Evolutionary conservation across 2,329 filamentous ascomycete species (phyloP).

Genomic region (Curvularia lunata): DNA sequence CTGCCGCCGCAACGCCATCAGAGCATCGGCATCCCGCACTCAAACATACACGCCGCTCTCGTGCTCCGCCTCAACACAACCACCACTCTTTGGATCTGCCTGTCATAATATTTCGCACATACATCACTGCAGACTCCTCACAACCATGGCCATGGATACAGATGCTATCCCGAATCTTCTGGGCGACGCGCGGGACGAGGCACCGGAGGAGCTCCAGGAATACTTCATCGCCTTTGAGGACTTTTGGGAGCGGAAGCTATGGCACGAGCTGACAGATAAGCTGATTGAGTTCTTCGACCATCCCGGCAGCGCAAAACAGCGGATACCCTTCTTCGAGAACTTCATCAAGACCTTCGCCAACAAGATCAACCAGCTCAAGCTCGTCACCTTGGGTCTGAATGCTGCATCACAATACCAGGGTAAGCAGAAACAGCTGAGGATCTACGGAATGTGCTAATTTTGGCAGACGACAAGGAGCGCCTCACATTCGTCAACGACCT

Average conservation of each 20-base stretch:
- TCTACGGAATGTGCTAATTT: slow-evolving; percentile 29
- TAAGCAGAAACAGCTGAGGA: slow-evolving; percentile 57
- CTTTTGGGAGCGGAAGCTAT: slow-evolving; percentile 97
- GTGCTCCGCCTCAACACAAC: slow-evolving; percentile 14
- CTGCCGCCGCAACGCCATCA: slow-evolving; percentile 32
- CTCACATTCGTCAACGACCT: slow-evolving; percentile 83
- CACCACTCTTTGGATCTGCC: slow-evolving; percentile 2
- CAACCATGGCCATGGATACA: slow-evolving; percentile 70
- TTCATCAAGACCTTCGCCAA: slow-evolving; percentile 97
- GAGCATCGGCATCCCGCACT: slow-evolving; percentile 31
- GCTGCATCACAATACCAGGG: slow-evolving; percentile 84
- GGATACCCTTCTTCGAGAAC: slow-evolving; percentile 87
- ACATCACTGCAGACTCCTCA: background rate
- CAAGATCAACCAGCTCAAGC: slow-evolving; percentile 98
- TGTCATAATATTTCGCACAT: background rate
- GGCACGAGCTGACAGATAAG: slow-evolving; percentile 95
- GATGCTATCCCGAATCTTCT: slow-evolving; percentile 93
- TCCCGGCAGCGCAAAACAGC: slow-evolving; percentile 79
- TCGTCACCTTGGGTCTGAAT: slow-evolving; percentile 87
- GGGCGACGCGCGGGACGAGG: slow-evolving; percentile 83
- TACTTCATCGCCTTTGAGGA: slow-evolving; percentile 93
- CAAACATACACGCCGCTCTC: slow-evolving; percentile 15
- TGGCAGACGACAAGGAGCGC: slow-evolving; percentile 80
- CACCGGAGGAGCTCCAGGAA: slow-evolving; percentile 85
- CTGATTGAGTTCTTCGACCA: slow-evolving; percentile 88